Evolutionary conservation across 305 asterid genomes (phyloP).

Genomic region (Nicotiana rustica): DNA sequence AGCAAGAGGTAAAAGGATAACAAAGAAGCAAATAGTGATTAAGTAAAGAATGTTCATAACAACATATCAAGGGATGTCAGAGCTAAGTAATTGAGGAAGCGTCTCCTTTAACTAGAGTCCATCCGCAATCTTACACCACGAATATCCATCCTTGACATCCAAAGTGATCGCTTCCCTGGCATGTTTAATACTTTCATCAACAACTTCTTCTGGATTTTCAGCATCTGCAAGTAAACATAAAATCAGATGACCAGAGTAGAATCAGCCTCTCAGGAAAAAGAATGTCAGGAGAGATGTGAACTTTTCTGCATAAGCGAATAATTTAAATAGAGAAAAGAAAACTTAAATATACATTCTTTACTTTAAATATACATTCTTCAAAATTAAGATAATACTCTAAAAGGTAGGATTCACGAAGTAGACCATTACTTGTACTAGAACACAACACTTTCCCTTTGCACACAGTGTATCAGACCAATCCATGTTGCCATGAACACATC

Average conservation of each 20-base stretch:
- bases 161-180: constrained; percentile 86
- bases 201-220: constrained; percentile 71
- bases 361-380: constrained; percentile 12
- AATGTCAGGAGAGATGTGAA: constrained; percentile 36
- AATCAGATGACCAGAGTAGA: constrained; percentile 37
- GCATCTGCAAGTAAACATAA: constrained; percentile 61
- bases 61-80: constrained; percentile 1
- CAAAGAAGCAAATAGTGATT: neutral
- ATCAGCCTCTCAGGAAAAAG: constrained; percentile 30
- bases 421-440: neutral
- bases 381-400: neutral
- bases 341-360: neutral
- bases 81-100: constrained; percentile 14
- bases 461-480: neutral
- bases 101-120: constrained; percentile 21
- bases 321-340: neutral
- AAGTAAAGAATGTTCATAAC: constrained; percentile 1
- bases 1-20: constrained; percentile 28
- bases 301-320: constrained; percentile 10
- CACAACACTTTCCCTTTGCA: neutral
- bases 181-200: constrained; percentile 87
- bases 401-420: neutral
- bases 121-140: constrained; percentile 77
- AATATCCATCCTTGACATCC: constrained; percentile 92
- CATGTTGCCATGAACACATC: neutral